Percentiles rank a stretch among this genome's conserved stretches.
These are phyloP conservation scores for Harringtonia lauricola DNA, from an alignment of 2,329 filamentous ascomycete genomes.

Conservation along the genomic window DNA sequence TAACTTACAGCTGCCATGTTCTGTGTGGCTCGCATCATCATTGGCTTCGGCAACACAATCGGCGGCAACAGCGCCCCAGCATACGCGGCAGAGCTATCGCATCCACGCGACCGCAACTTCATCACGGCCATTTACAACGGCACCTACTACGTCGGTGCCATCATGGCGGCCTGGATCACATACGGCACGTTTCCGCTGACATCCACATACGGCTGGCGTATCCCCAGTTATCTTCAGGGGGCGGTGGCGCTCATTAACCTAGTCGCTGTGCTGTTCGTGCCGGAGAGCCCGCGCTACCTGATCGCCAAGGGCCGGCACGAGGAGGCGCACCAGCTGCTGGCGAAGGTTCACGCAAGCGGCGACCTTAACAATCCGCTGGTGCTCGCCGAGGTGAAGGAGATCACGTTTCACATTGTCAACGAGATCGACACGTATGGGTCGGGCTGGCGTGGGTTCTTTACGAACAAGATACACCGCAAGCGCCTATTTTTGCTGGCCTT, in stretches of 20 bases:
- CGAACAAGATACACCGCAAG: too few relatives aligned
- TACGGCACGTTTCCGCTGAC: conserved; percentile 2
- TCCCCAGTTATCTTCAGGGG: conserved; percentile 1
- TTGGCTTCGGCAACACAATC: not conserved
- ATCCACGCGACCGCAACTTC: too few relatives aligned
- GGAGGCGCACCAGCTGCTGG: conserved; percentile 3
- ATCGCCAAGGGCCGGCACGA: conserved; percentile 4
- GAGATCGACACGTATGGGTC: too few relatives aligned
- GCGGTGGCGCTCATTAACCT: conserved; percentile 1
- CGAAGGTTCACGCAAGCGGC: conserved; percentile 1
- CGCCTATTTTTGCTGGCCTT: conserved; percentile 1
- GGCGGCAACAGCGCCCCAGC: conserved; percentile 1
- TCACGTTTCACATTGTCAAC: too few relatives aligned
- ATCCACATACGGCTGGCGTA: conserved; percentile 1
- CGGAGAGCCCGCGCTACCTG: conserved; percentile 5
- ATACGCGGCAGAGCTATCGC: conserved; percentile 2
- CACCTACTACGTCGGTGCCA: conserved; percentile 2
- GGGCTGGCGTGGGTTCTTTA: not conserved
- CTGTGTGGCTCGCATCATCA: conserved; percentile 3
- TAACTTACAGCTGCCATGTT: too few relatives aligned
- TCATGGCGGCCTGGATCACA: conserved; percentile 1
- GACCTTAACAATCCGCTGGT: not conserved
- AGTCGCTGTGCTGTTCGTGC: conserved; percentile 1
- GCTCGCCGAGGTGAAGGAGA: conserved; percentile 3
- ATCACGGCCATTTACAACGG: conserved; percentile 2